Conservation (phyloP, 768 basidiomycete genomes). For the Boletus insuetus region DNA sequence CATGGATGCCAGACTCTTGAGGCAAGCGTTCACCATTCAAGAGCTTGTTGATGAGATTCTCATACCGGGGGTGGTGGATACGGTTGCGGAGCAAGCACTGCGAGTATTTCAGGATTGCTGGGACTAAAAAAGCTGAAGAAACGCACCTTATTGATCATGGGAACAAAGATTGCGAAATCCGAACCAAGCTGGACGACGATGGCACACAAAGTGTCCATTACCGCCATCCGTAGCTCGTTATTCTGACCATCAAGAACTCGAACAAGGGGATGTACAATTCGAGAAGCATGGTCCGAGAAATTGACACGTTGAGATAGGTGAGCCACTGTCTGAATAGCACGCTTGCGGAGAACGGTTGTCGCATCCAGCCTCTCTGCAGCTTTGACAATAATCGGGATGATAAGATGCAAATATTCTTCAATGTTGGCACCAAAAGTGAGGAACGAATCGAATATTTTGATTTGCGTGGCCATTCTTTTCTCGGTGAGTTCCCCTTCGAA, state of each 20-base stretch:
- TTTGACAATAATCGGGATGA: slow-evolving; percentile 91
- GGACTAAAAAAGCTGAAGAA: background rate
- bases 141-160: slow-evolving; percentile 89
- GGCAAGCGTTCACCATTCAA: slow-evolving; percentile 90
- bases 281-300: slow-evolving; percentile 95
- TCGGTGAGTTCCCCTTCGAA: slow-evolving; percentile 88
- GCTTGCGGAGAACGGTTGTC: slow-evolving; percentile 71
- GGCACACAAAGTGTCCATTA: slow-evolving; percentile 92
- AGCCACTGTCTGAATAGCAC: slow-evolving; percentile 89
- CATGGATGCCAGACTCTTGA: slow-evolving; percentile 74
- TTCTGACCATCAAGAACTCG: slow-evolving; percentile 73
- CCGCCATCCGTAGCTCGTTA: slow-evolving; percentile 79
- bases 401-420: slow-evolving; percentile 96
- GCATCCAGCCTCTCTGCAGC: slow-evolving; percentile 84
- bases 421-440: slow-evolving; percentile 94
- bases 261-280: slow-evolving; percentile 93
- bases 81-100: slow-evolving; percentile 76
- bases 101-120: background rate
- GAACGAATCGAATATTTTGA: slow-evolving; percentile 93
- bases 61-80: slow-evolving; percentile 81
- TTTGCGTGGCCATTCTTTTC: slow-evolving; percentile 72
- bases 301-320: slow-evolving; percentile 90
- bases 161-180: slow-evolving; percentile 97
- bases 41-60: slow-evolving; percentile 82
- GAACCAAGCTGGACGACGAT: slow-evolving; percentile 91